A percentile compares a stretch with the other conserved stretches of the same genome.
phyloP scores from a whole-genome alignment of 148 eudicot species.

The Bassia scoparia region DNA sequence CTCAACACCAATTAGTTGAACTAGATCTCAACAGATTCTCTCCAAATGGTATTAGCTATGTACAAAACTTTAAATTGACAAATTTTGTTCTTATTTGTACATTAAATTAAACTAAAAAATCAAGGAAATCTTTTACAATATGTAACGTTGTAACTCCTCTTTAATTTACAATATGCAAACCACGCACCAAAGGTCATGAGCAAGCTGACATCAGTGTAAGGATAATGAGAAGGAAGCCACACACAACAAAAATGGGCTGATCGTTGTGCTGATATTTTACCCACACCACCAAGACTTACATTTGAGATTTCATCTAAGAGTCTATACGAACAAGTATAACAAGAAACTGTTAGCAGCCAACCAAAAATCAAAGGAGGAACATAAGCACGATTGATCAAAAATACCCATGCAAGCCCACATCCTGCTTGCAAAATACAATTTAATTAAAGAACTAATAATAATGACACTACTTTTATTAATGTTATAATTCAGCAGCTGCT shows the following conservation, averaged over 20 bases:
- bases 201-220: slow-evolving; percentile 67
- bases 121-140: too few species aligned
- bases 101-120: too few species aligned
- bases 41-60: too few species aligned
- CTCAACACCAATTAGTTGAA: too few species aligned
- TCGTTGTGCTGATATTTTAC: slow-evolving; percentile 55
- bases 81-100: too few species aligned
- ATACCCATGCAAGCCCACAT: too few species aligned
- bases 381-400: too few species aligned
- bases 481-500: slow-evolving; percentile 68
- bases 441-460: background rate
- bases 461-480: slow-evolving; percentile 45
- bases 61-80: too few species aligned
- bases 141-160: too few species aligned
- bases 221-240: slow-evolving; percentile 71
- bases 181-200: slow-evolving; percentile 61
- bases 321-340: slow-evolving; percentile 40
- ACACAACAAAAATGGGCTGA: slow-evolving; percentile 63
- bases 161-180: too few species aligned
- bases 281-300: slow-evolving; percentile 40
- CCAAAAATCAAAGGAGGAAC: background rate
- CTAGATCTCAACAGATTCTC: too few species aligned
- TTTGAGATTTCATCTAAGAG: slow-evolving; percentile 45
- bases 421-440: too few species aligned
- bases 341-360: slow-evolving; percentile 9